These are phyloP conservation scores for Solanum arcanum DNA, from an alignment of 257 asterid genomes.

Conservation along the genomic window DNA sequence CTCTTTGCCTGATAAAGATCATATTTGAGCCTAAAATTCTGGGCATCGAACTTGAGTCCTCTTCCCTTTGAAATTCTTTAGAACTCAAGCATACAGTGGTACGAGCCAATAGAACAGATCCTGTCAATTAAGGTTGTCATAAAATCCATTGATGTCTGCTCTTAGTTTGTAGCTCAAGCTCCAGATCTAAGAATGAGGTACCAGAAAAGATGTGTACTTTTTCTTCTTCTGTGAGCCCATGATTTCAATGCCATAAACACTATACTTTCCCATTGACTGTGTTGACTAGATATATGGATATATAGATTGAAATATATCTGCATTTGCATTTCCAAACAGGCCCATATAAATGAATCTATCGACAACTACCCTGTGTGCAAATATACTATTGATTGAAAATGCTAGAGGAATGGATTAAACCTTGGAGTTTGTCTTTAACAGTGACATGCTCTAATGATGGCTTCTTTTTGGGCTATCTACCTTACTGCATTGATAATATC, in stretches of 20 bases:
- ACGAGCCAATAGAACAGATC: neutral
- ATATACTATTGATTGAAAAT: neutral
- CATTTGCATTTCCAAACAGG: neutral
- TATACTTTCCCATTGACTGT: neutral
- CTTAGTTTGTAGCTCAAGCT: neutral
- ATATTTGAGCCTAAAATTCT: neutral
- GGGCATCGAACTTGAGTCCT: neutral
- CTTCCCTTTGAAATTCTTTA: neutral
- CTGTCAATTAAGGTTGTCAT: neutral
- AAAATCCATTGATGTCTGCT: neutral
- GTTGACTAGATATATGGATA: neutral
- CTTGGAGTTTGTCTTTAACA: neutral
- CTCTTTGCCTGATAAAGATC: neutral
- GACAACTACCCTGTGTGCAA: neutral
- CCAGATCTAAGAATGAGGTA: neutral
- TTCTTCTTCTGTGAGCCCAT: neutral
- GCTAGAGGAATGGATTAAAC: neutral
- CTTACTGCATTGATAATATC: neutral
- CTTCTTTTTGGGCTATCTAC: neutral
- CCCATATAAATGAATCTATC: neutral
- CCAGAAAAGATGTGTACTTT: neutral
- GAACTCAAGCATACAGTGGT: neutral
- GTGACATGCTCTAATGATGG: constrained; percentile 4
- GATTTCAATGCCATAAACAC: neutral
- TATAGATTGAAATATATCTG: neutral